Evolutionary conservation across 805 yeast genomes (phyloP).

Genomic region (Citeromyces matritensis): DNA sequence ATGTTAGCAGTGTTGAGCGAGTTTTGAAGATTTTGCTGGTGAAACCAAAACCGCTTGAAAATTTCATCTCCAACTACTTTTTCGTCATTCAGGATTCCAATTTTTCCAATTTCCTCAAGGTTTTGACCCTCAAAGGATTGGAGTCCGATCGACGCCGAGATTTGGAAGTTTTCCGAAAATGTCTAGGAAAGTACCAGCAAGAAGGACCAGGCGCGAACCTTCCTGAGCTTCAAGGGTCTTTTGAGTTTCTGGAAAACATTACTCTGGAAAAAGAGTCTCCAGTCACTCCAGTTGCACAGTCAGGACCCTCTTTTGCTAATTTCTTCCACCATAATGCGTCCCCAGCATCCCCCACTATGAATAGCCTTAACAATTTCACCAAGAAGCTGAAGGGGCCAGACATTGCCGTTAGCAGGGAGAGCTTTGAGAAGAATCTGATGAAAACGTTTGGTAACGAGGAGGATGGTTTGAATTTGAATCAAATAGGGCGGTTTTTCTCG

Average conservation of each 20-base stretch:
- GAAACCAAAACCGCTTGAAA: slow-evolving; percentile 48
- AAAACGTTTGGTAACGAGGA: slow-evolving; percentile 41
- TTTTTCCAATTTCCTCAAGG: slow-evolving; percentile 44
- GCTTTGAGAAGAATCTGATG: slow-evolving; percentile 25
- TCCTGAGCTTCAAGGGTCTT: slow-evolving; percentile 11
- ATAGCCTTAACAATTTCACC: slow-evolving; percentile 1
- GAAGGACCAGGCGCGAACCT: slow-evolving; percentile 6
- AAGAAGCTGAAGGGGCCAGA: slow-evolving; percentile 13
- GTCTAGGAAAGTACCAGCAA: slow-evolving; percentile 18
- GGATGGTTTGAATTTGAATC: slow-evolving; percentile 10
- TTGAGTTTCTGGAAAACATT: slow-evolving; percentile 10
- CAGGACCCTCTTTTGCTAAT: slow-evolving; percentile 5
- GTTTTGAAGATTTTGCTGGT: slow-evolving; percentile 57
- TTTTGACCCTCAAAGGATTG: slow-evolving; percentile 45
- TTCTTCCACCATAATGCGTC: background rate
- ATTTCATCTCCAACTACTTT: slow-evolving; percentile 50
- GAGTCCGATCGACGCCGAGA: slow-evolving; percentile 13
- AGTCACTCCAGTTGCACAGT: slow-evolving; percentile 2
- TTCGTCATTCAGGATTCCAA: slow-evolving; percentile 51
- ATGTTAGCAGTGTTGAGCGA: slow-evolving; percentile 27
- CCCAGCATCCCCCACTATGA: background rate
- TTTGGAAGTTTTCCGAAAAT: slow-evolving; percentile 8
- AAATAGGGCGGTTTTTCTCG: no score
- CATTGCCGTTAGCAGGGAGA: slow-evolving; percentile 22
- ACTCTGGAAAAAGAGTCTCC: slow-evolving; percentile 6